These are phyloP conservation scores for Phylloporus sp. DNA, from an alignment of 768 basidiomycete species.

Conservation along the genomic window DNA sequence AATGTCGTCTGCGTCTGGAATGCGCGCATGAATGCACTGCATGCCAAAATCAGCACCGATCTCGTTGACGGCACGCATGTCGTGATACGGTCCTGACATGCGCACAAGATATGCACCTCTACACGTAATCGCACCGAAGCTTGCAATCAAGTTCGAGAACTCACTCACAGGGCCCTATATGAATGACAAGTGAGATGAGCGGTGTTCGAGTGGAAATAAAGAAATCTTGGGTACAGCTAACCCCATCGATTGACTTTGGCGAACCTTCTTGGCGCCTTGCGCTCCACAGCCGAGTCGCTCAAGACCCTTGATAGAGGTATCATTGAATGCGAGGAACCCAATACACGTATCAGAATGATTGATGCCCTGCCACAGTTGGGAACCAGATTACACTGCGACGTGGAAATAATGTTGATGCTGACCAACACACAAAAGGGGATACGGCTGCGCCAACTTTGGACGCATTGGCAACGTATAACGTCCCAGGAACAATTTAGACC, in stretches of 20 bases:
- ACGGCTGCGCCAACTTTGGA: slow-evolving; percentile 29
- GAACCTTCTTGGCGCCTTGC: slow-evolving; percentile 42
- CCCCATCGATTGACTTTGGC: slow-evolving; percentile 32
- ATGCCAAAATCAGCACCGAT: slow-evolving; percentile 3
- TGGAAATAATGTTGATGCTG: slow-evolving; percentile 20
- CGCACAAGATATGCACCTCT: slow-evolving; percentile 28
- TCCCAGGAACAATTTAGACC: slow-evolving; percentile 15
- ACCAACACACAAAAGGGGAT: slow-evolving; percentile 42
- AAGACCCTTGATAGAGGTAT: slow-evolving; percentile 53
- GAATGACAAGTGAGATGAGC: slow-evolving; percentile 7
- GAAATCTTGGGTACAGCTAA: too few species aligned
- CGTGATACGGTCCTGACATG: slow-evolving; percentile 19
- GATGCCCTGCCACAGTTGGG: slow-evolving; percentile 36
- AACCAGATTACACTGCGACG: slow-evolving; percentile 8
- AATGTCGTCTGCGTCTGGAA: slow-evolving; percentile 35
- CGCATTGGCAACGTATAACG: slow-evolving; percentile 25
- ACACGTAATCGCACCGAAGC: slow-evolving; percentile 34
- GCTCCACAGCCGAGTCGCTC: slow-evolving; percentile 43
- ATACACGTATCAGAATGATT: slow-evolving; percentile 48
- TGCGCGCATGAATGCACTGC: slow-evolving; percentile 19
- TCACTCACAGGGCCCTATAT: slow-evolving; percentile 20
- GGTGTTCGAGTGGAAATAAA: slow-evolving; percentile 23
- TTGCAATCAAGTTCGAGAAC: slow-evolving; percentile 29
- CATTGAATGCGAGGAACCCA: slow-evolving; percentile 46
- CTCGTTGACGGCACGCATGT: slow-evolving; percentile 5